Evolutionary conservation across 345 rosid genomes (phyloP).

Genomic region (Euphorbia peplus): DNA sequence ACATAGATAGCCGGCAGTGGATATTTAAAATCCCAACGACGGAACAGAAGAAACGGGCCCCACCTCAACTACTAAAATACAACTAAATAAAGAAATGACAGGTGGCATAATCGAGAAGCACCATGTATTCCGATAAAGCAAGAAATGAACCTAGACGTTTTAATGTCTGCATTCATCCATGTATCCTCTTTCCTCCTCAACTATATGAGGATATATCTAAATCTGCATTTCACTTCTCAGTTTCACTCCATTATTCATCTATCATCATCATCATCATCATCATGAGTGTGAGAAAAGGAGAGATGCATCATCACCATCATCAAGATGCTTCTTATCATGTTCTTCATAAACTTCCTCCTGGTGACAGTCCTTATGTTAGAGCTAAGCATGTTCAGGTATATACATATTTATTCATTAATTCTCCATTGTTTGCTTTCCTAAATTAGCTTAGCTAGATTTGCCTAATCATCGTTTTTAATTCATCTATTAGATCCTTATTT

Average conservation of each 20-base stretch:
- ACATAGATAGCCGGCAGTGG: not conserved
- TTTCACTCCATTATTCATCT: not conserved
- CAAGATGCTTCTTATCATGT: conserved; percentile 42
- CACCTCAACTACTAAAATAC: not conserved
- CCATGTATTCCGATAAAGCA: not conserved
- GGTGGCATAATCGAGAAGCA: not conserved
- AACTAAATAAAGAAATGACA: not conserved
- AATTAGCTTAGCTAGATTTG: not conserved
- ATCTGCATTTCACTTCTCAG: not conserved
- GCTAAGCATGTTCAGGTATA: conserved; percentile 90
- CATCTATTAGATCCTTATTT: not conserved
- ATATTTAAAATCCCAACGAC: not conserved
- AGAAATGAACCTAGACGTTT: not conserved
- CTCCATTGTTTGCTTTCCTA: not conserved
- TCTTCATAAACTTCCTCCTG: conserved; percentile 71
- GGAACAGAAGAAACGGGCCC: not conserved
- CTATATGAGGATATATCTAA: not conserved
- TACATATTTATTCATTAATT: not conserved
- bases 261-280: not conserved
- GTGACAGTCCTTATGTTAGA: conserved; percentile 80
- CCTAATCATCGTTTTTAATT: no score
- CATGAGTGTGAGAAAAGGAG: conserved; percentile 6
- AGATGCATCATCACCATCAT: not conserved
- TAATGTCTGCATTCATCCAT: not conserved
- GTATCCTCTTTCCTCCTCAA: not conserved